A percentile compares a stretch with the other conserved stretches of the same genome.
Conservation (phyloP, 2,329 filamentous ascomycete species). For the Penicillium griseofulvum region DNA sequence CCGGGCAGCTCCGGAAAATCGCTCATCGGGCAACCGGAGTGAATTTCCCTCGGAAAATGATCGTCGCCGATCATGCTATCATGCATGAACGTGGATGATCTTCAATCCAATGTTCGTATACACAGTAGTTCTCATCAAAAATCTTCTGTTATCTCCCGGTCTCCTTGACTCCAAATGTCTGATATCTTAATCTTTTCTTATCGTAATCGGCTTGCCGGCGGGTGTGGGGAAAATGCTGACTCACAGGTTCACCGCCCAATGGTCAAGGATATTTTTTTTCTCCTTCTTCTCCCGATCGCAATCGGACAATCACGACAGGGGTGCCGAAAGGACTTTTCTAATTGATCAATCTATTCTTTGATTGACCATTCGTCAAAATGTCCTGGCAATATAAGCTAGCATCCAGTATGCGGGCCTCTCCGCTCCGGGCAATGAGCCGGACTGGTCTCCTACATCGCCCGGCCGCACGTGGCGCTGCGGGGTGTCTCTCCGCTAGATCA, state of each 20-base stretch:
- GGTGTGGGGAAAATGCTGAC: slow-evolving; percentile 21
- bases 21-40: not conserved
- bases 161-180: not conserved
- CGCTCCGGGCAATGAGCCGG: slow-evolving; percentile 30
- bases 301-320: slow-evolving; percentile 3
- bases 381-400: slow-evolving; percentile 33
- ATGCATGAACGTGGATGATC: not conserved
- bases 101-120: not conserved
- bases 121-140: not conserved
- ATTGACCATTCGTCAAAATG: slow-evolving; percentile 18
- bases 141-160: not conserved
- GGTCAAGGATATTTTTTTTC: slow-evolving; percentile 8
- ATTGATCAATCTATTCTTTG: not conserved
- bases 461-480: slow-evolving; percentile 19
- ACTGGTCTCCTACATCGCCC: slow-evolving; percentile 27
- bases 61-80: not conserved
- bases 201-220: not conserved
- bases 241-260: slow-evolving; percentile 25
- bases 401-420: slow-evolving; percentile 31
- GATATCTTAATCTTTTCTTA: not conserved
- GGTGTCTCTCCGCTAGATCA: slow-evolving; percentile 24
- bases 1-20: slow-evolving; percentile 5
- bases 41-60: slow-evolving; percentile 2
- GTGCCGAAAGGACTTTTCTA: slow-evolving; percentile 4
- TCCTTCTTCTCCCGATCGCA: slow-evolving; percentile 9